Evolutionary conservation across 2,329 filamentous ascomycete genomes (phyloP), one percentile per base, ranked within the genome.

Genomic region (Annulohypoxylon truncatum): DNA sequence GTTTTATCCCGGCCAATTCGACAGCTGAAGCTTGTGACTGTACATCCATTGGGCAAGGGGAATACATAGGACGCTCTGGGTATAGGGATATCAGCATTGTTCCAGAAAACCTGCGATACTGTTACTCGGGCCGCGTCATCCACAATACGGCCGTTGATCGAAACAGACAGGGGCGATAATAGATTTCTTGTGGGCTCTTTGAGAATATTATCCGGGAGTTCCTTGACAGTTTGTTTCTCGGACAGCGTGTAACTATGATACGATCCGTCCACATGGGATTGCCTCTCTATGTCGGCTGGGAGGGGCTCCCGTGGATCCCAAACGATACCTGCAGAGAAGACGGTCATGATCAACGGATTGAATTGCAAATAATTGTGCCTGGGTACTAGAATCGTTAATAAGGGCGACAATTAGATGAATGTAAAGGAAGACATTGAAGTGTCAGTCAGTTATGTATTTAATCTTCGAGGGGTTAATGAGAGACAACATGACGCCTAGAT

Each of bases 1-100:
- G 71, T 48, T 28, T 70, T 74, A 13, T 62, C 62, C 2, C 61
- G 58, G 0, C 74, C 73, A 15, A 77, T 54, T 0, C 71, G 65
- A 55, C 73, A 75, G 46, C 40, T 67, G 48, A 77, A 75, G 10
- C 65, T 69, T 9, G 68, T 75, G 6, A 77, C 68, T 4, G 71
- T 74, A 38, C 74, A 75, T 13, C 68, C 71, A 18, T 65, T 57
- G 1, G 73, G 69, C 3, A 77, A 67, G 8, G 71, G 71, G 38
- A 75, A 77, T 3, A 70, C 73, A 47, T 75, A 76, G 8, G 71
- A 68, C 1, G 73, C 72, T 35, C 71, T 46, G 20, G 58, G 64
- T 65, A 77, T 75, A 9, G 70, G 31, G 15, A 33, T 8, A 13
- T 67, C 64, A 20, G 64, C 59, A n/a, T 75, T 67, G 60, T 76